Conservation (phyloP, 2,329 filamentous ascomycete species). For the Lizonia empirigonia region DNA sequence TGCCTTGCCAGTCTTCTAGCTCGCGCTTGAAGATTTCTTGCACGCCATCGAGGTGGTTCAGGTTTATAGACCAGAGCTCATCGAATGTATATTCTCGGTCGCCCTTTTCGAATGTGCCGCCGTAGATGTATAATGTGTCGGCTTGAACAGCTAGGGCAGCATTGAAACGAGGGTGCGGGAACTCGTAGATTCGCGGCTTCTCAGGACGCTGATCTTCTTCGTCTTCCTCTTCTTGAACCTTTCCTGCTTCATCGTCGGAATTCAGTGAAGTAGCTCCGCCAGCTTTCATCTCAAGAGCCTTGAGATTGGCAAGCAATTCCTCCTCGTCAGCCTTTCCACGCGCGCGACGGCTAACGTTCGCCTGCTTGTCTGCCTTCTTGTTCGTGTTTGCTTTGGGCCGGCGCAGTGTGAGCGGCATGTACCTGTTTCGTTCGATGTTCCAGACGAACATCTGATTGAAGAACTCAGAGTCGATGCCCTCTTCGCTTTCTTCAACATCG, state of each 20-base stretch:
- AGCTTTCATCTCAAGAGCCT: constrained; percentile 78
- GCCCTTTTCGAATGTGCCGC: constrained; percentile 92
- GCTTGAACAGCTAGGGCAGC: constrained; percentile 88
- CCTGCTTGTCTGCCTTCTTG: constrained; percentile 55
- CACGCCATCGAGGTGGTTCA: constrained; percentile 94
- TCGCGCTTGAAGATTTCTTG: constrained; percentile 88
- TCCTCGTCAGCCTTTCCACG: constrained; percentile 89
- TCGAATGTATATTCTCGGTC: constrained; percentile 96
- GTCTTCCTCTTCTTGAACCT: constrained; percentile 45
- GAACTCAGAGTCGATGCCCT: constrained; percentile 96
- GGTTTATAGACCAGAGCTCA: constrained; percentile 88
- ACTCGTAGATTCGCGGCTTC: constrained; percentile 71
- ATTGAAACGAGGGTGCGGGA: constrained; percentile 91
- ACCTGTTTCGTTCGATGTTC: constrained; percentile 94
- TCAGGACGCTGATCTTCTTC: constrained; percentile 60
- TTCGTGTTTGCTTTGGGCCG: constrained; percentile 73
- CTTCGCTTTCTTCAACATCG: constrained; percentile 87
- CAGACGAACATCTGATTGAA: constrained; percentile 91
- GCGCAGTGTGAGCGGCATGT: constrained; percentile 81
- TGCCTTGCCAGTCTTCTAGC: constrained; percentile 79
- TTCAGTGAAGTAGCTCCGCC: constrained; percentile 58
- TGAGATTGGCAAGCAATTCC: constrained; percentile 84
- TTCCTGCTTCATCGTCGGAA: constrained; percentile 33
- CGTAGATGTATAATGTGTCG: constrained; percentile 91
- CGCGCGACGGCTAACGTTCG: constrained; percentile 57